Conservation (phyloP, 805 yeast genomes). For the Candida sanyiensis region DNA sequence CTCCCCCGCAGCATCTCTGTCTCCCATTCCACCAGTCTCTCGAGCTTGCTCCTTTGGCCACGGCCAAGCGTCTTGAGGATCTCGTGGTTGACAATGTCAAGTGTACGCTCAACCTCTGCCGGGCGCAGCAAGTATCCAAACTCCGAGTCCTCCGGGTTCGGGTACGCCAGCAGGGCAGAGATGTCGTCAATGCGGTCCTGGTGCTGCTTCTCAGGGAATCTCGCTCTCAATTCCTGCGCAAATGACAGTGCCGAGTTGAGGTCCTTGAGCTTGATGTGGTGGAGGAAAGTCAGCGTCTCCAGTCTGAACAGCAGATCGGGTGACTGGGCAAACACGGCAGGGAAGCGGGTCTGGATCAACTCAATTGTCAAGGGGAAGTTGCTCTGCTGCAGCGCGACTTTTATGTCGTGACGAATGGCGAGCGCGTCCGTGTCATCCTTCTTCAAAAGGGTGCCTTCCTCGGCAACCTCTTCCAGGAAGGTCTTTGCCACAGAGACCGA, state of each 20-base stretch:
- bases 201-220: slow-evolving; percentile 28
- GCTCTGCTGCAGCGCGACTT: slow-evolving; percentile 34
- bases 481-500: slow-evolving; percentile 48
- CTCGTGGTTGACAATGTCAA: slow-evolving; percentile 39
- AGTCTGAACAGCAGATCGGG: slow-evolving; percentile 36
- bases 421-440: slow-evolving; percentile 30
- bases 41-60: slow-evolving; percentile 17
- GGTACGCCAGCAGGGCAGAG: slow-evolving; percentile 47
- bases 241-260: slow-evolving; percentile 33
- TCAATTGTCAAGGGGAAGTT: slow-evolving; percentile 33
- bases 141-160: slow-evolving; percentile 38
- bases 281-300: slow-evolving; percentile 38
- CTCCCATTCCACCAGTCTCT: slow-evolving; percentile 39
- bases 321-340: slow-evolving; percentile 31
- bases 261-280: slow-evolving; percentile 28
- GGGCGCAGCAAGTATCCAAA: slow-evolving; percentile 33
- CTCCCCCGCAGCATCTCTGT: slow-evolving; percentile 28
- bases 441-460: slow-evolving; percentile 14
- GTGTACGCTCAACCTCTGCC: slow-evolving; percentile 33
- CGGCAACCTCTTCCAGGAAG: slow-evolving; percentile 40
- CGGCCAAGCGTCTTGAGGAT: slow-evolving; percentile 38
- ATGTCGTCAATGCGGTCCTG: slow-evolving; percentile 38
- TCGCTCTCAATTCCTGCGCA: slow-evolving; percentile 34
- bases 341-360: slow-evolving; percentile 28
- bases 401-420: slow-evolving; percentile 40